Conservation (phyloP, 2,329 filamentous ascomycete species). For the Penicillium thymicola region DNA sequence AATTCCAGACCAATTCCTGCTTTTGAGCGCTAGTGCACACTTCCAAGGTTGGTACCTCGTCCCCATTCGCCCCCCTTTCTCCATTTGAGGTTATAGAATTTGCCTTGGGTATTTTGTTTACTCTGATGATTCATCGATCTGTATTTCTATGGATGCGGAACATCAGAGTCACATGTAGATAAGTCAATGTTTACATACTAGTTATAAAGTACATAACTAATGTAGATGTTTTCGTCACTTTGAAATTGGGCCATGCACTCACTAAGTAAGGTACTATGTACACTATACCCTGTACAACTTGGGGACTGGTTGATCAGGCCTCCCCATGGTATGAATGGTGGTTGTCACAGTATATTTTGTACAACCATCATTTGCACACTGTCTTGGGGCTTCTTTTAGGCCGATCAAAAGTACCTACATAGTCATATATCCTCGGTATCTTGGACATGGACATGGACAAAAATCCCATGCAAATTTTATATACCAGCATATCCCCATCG, state of each 20-base stretch:
- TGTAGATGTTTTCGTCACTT: background rate
- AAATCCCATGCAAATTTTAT: background rate
- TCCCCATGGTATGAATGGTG: background rate
- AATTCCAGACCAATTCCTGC: slow-evolving; percentile 12
- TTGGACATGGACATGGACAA: background rate
- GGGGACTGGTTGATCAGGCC: background rate
- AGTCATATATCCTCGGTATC: background rate
- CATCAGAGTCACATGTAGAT: background rate
- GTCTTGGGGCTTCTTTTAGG: background rate
- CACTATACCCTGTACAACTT: background rate
- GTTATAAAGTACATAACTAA: background rate
- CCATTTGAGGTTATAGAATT: slow-evolving; percentile 1
- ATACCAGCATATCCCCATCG: background rate
- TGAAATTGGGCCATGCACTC: background rate
- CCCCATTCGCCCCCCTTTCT: slow-evolving; percentile 13
- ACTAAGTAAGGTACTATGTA: background rate
- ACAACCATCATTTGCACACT: background rate
- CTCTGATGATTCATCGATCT: background rate
- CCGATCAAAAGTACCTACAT: background rate
- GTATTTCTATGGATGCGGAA: background rate
- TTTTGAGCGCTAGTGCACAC: slow-evolving; percentile 3
- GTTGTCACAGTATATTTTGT: background rate
- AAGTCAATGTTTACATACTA: background rate
- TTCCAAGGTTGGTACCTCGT: background rate
- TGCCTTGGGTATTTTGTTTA: background rate